These are phyloP conservation scores for Nepenthes alata DNA, from an alignment of 179 eudicot species.

Conservation along the genomic window DNA sequence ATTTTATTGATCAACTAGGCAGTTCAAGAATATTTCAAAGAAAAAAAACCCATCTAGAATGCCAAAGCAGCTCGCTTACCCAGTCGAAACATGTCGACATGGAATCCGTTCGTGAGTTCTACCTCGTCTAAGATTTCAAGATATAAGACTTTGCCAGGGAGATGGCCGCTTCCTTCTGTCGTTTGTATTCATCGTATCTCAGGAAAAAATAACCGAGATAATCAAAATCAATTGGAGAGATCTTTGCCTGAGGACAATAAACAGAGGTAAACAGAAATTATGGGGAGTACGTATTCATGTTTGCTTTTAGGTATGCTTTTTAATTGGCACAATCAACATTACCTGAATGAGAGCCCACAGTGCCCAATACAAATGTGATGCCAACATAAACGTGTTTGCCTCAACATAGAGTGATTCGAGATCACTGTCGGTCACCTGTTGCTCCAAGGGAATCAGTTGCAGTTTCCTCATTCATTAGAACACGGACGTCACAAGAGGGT, in stretches of 20 bases:
- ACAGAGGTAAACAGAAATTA: conserved; percentile 1
- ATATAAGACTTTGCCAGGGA: conserved; percentile 41
- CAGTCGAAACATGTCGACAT: no score
- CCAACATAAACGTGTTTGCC: conserved; percentile 65
- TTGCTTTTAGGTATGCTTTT: not conserved
- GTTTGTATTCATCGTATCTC: conserved; percentile 72
- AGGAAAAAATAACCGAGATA: conserved; percentile 74
- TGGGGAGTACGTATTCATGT: not conserved
- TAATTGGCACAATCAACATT: conserved; percentile 1
- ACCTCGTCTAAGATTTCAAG: conserved; percentile 8
- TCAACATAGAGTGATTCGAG: conserved; percentile 70
- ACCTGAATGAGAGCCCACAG: conserved; percentile 95
- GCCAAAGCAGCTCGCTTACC: no score
- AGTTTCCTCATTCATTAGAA: not conserved
- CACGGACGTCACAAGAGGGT: no score
- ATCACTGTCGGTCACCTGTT: conserved; percentile 52
- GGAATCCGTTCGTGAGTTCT: no score
- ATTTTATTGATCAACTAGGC: no score
- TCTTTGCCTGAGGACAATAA: conserved; percentile 53
- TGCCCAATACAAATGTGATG: conserved; percentile 93
- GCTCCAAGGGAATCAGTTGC: conserved; percentile 1
- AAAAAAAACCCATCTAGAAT: no score
- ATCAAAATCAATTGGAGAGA: conserved; percentile 86
- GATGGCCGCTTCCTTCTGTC: conserved; percentile 46
- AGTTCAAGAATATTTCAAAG: no score